Evolutionary conservation across 495 filamentous ascomycete species (phyloP).

Genomic region (Delitschia confertaspora): DNA sequence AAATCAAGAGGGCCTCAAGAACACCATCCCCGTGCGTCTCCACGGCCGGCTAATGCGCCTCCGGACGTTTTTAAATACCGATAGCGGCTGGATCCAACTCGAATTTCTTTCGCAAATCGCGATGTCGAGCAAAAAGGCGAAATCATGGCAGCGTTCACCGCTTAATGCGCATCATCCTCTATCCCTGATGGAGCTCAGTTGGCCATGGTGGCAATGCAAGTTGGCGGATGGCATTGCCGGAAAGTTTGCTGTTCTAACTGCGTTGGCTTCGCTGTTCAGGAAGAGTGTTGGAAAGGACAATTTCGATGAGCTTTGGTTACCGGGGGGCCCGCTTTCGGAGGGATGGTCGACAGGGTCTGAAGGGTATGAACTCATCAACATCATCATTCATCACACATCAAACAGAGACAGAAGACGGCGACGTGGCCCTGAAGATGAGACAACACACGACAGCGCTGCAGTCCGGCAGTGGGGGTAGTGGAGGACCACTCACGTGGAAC

Average conservation of each 20-base stretch:
- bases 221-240: conserved; percentile 17
- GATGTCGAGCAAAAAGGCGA: conserved; percentile 17
- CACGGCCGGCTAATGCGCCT: conserved; percentile 26
- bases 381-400: too few species aligned
- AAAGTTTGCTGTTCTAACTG: not conserved
- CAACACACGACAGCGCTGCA: conserved; percentile 15
- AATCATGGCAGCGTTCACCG: conserved; percentile 30
- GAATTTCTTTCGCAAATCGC: conserved; percentile 28
- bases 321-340: conserved; percentile 10
- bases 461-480: conserved; percentile 5
- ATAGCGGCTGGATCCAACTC: conserved; percentile 24
- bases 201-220: conserved; percentile 17
- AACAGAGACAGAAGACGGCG: conserved; percentile 12
- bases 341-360: too few species aligned
- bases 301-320: not conserved
- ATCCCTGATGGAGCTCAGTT: conserved; percentile 13
- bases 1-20: conserved; percentile 8
- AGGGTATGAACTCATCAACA: too few species aligned
- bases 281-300: not conserved
- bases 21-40: conserved; percentile 22
- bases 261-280: conserved; percentile 1
- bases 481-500: conserved; percentile 19
- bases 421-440: conserved; percentile 20
- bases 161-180: conserved; percentile 25
- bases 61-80: conserved; percentile 25